Evolutionary conservation across 2,329 filamentous ascomycete species (phyloP).

Genomic region (Colletotrichum liaoningense): DNA sequence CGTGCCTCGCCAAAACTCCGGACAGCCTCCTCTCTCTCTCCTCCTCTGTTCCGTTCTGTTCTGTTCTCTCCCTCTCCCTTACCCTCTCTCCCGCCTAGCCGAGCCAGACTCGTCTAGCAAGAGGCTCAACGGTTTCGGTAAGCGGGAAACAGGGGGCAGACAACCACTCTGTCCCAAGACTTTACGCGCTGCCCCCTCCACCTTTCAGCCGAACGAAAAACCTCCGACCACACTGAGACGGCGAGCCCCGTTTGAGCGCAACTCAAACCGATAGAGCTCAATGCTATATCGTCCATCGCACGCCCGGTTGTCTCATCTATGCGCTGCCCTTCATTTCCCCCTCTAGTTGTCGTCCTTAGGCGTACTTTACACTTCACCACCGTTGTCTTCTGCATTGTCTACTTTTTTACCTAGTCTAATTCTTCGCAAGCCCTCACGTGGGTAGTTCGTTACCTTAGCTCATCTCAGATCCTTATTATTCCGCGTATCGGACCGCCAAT

Average conservation of each 20-base stretch:
- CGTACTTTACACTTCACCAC: no score
- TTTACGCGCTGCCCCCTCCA: neutral
- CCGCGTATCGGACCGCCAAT: no score
- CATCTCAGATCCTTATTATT: no score
- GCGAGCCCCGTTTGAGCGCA: constrained; percentile 33
- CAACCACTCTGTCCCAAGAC: no score
- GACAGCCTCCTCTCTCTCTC: neutral
- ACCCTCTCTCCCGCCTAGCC: neutral
- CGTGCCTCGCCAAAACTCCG: neutral
- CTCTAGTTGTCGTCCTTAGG: neutral
- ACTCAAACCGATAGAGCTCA: constrained; percentile 35
- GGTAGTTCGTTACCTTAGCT: no score
- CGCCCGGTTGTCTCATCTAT: neutral
- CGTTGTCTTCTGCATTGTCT: no score
- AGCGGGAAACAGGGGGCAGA: no score
- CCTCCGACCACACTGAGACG: constrained; percentile 35
- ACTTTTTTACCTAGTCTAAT: no score
- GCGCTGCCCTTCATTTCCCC: neutral
- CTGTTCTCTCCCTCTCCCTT: neutral
- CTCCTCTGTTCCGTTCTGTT: neutral
- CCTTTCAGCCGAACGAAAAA: constrained; percentile 8
- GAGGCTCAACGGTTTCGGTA: neutral
- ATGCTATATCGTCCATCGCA: constrained; percentile 27
- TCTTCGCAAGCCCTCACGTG: no score
- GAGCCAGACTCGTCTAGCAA: neutral